Percentiles rank a stretch among this genome's conserved stretches.
Evolutionary conservation across 495 filamentous ascomycete species (phyloP).

Genomic region (Penicillium nucicola): DNA sequence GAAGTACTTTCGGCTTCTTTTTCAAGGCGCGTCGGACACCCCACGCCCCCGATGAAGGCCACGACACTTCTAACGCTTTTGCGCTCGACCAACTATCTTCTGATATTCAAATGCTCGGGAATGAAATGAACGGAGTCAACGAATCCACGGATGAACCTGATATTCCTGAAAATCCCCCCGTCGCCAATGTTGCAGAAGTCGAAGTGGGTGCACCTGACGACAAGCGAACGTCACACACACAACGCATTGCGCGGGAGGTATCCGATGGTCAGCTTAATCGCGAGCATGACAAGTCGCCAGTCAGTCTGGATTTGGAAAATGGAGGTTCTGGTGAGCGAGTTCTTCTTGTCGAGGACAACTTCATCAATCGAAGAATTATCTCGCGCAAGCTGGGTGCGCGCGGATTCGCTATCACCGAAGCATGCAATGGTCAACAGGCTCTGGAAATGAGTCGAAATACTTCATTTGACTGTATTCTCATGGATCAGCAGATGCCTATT

Average conservation of each 20-base stretch:
- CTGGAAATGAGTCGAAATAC: conserved; percentile 44
- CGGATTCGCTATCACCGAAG: conserved; percentile 63
- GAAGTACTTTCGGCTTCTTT: conserved; percentile 85
- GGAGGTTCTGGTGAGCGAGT: conserved; percentile 28
- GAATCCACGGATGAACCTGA: conserved; percentile 6
- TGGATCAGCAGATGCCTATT: conserved; percentile 84
- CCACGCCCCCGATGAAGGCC: conserved; percentile 26
- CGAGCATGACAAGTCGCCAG: neutral
- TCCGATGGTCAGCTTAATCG: neutral
- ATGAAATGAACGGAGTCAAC: conserved; percentile 11
- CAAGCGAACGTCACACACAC: conserved; percentile 1
- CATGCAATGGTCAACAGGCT: conserved; percentile 74
- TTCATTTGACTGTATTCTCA: conserved; percentile 58
- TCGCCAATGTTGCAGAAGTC: conserved; percentile 1
- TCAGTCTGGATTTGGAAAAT: neutral
- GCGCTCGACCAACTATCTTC: conserved; percentile 17
- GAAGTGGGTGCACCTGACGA: neutral
- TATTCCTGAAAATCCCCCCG: conserved; percentile 1
- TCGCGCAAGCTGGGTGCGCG: conserved; percentile 58
- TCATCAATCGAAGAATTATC: conserved; percentile 71
- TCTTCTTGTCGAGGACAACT: conserved; percentile 81
- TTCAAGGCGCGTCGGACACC: conserved; percentile 53
- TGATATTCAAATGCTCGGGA: conserved; percentile 18
- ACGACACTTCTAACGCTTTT: conserved; percentile 7
- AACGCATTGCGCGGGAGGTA: conserved; percentile 1